Conservation (phyloP, 176 grass and related monocot genomes). For the Bolboschoenus planiculmis region DNA sequence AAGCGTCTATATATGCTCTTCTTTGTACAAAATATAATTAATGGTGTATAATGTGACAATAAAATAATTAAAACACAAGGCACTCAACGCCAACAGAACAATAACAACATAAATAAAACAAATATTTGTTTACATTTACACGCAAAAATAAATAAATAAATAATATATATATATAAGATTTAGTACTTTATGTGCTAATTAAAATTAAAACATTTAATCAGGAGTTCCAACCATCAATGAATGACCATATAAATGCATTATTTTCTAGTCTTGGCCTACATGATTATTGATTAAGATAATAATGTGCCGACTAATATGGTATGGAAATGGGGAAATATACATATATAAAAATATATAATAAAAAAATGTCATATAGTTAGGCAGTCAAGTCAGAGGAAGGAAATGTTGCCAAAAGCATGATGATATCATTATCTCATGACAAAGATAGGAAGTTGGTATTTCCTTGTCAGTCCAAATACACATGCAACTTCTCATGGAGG, state of each 20-base stretch:
- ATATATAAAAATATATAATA: neutral
- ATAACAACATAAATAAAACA: neutral
- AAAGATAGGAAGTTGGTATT: slow-evolving; percentile 19
- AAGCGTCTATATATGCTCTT: neutral
- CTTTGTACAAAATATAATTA: neutral
- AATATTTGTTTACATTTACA: neutral
- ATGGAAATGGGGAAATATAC: neutral
- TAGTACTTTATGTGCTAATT: neutral
- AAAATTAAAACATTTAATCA: neutral
- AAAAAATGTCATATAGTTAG: slow-evolving; percentile 18
- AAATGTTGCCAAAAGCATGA: slow-evolving; percentile 16
- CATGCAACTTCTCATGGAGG: neutral
- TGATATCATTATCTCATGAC: slow-evolving; percentile 19
- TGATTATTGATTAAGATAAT: slow-evolving; percentile 21
- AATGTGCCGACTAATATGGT: slow-evolving; percentile 18
- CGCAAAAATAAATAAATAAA: neutral
- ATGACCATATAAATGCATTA: neutral
- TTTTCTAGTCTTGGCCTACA: neutral
- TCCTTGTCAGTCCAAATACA: slow-evolving; percentile 15
- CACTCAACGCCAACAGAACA: neutral
- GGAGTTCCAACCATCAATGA: neutral
- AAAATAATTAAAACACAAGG: neutral
- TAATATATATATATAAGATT: neutral
- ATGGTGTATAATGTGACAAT: neutral
- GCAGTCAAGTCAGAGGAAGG: slow-evolving; percentile 10